These are phyloP conservation scores for Silene noctiflora DNA, from an alignment of 179 eudicot genomes.

Conservation along the genomic window DNA sequence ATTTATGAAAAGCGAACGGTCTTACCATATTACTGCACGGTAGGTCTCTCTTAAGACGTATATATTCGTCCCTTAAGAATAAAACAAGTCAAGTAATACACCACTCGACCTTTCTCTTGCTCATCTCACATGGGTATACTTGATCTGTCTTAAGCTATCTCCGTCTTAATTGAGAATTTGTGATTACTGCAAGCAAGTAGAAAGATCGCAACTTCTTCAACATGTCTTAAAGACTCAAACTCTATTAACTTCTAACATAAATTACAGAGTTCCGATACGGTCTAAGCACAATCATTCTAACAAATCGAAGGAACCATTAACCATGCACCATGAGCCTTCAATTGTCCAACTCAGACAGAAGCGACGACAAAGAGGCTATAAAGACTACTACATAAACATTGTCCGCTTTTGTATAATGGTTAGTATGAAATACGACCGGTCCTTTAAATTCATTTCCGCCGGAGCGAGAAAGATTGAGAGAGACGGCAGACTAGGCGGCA, in stretches of 20 bases:
- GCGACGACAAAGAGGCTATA: background rate
- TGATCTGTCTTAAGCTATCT: no score
- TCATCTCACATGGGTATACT: no score
- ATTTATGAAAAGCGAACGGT: no score
- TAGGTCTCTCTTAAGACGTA: no score
- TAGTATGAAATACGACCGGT: background rate
- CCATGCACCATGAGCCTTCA: conserved; percentile 6
- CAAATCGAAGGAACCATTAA: background rate
- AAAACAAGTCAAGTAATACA: no score
- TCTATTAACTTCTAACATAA: conserved; percentile 3
- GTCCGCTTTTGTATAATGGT: conserved; percentile 7
- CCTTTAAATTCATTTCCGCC: no score
- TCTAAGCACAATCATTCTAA: background rate
- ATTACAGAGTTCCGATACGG: background rate
- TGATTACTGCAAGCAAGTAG: no score
- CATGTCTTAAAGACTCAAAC: background rate
- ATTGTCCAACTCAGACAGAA: background rate
- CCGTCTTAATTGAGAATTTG: no score
- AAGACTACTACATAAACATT: conserved; percentile 15
- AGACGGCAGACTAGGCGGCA: background rate
- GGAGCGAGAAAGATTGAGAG: no score
- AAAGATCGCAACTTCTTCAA: background rate
- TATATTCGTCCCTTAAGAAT: no score
- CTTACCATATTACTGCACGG: no score
- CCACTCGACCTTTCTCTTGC: no score